These are phyloP conservation scores for Warburgia ugandensis DNA, from an alignment of 164 flowering plant genomes.

Conservation along the genomic window DNA sequence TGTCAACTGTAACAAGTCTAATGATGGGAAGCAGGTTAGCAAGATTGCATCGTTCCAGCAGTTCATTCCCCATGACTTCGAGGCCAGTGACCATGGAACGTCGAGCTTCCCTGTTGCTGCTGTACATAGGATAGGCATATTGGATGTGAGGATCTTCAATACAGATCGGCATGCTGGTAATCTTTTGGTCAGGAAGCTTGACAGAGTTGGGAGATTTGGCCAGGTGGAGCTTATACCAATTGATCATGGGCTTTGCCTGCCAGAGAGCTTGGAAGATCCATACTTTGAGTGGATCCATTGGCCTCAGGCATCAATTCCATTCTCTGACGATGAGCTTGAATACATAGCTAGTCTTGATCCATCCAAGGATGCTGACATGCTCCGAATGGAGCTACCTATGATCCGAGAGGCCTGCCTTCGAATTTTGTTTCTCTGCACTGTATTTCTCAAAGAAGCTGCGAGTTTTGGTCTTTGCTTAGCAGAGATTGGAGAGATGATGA, in stretches of 20 bases:
- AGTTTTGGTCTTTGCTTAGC: slow-evolving; percentile 49
- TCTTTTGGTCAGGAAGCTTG: slow-evolving; percentile 50
- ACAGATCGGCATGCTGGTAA: slow-evolving; percentile 67
- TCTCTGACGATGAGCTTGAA: slow-evolving; percentile 58
- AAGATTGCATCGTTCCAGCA: slow-evolving; percentile 16
- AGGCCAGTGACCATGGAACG: slow-evolving; percentile 11
- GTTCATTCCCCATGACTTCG: slow-evolving; percentile 15
- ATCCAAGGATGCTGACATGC: slow-evolving; percentile 46
- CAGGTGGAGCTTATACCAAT: slow-evolving; percentile 61
- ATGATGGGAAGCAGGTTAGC: slow-evolving; percentile 3
- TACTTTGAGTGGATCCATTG: slow-evolving; percentile 76
- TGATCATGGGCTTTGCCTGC: slow-evolving; percentile 67
- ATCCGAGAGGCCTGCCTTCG: slow-evolving; percentile 60
- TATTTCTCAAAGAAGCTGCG: slow-evolving; percentile 57
- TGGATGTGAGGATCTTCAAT: slow-evolving; percentile 8
- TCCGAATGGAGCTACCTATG: slow-evolving; percentile 57
- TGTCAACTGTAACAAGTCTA: slow-evolving; percentile 8
- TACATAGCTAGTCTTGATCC: slow-evolving; percentile 53
- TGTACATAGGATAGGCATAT: slow-evolving; percentile 15
- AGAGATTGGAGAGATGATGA: slow-evolving; percentile 75
- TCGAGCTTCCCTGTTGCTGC: slow-evolving; percentile 12
- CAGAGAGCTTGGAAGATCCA: slow-evolving; percentile 67
- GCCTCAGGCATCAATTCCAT: slow-evolving; percentile 73
- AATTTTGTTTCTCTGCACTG: slow-evolving; percentile 46
- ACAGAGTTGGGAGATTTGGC: slow-evolving; percentile 41